Evolutionary conservation across 176 grass and related monocot genomes (phyloP), one percentile per base, ranked within the genome.

Genomic region (Tillandsia fasciculata): DNA sequence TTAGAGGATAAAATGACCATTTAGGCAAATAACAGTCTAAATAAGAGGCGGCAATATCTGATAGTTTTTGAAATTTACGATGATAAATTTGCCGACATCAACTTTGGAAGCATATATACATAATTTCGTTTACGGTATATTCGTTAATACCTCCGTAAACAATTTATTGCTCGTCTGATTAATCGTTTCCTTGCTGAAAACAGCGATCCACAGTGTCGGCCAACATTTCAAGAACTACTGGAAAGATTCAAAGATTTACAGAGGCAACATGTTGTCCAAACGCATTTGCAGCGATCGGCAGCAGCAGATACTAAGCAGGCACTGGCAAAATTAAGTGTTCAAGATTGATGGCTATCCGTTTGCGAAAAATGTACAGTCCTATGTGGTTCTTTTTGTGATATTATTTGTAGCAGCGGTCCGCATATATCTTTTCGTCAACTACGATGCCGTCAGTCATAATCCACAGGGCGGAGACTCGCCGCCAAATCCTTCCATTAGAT

Each of bases 161-260:
- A 7, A 42, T 42, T 42, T 7, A 42, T 42, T 42, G 6, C 33
- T 42, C 33, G 7, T 42, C 33, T 42, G 33, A 28, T 72, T 49
- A 18, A 56, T 67, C 22, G 24, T 17, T 80, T 64, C 28, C 12
- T 70, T 66, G 72, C 11, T n/a, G 12, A 68, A 61, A 73, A 54
- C 81, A 99, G 95, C 5, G 87, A 99, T 58, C 76, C 87, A 3
- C 84, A 90, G 49, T 68, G 26, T 13, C 87, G 95, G 2, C 95
- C 95, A 11, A 81, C 82, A 0, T 94, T 99, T 58, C 90, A 90
- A 80, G 82, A 94, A 66, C 84, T 94, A 50, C 33, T 90, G 3
- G 90, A 94, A 65, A 90, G 53, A 72, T 83, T 99, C 20, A 81
- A 75, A 18, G 90, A 86, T 70, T 72, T 90, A 74, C 80, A 87